Percentiles rank a stretch among this genome's conserved stretches.
These are phyloP conservation scores for Colletotrichum tanaceti DNA, from an alignment of 2,329 filamentous ascomycete genomes.

Conservation along the genomic window DNA sequence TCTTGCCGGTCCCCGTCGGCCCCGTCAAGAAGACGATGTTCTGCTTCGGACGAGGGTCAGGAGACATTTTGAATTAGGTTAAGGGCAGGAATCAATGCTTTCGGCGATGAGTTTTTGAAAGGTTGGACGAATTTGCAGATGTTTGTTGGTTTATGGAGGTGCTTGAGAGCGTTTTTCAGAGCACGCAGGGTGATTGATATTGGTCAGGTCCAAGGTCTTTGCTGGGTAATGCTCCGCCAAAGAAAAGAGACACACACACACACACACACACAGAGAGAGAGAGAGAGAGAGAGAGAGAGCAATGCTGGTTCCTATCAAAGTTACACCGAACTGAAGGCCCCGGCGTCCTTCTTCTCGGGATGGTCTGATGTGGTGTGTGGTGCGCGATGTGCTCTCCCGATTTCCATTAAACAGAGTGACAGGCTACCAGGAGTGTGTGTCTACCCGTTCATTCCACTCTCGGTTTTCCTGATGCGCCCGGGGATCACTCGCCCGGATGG, in stretches of 20 bases:
- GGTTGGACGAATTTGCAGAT: neutral
- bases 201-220: neutral
- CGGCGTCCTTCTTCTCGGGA: constrained; percentile 9
- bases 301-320: neutral
- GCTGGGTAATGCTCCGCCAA: neutral
- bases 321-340: neutral
- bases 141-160: constrained; percentile 8
- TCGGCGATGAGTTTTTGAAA: neutral
- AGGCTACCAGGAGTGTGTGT: too few species aligned
- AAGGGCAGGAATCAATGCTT: neutral
- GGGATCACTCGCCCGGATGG: constrained; percentile 6
- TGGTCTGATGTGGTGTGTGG: constrained; percentile 19
- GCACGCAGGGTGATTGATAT: neutral
- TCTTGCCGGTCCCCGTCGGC: constrained; percentile 71
- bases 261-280: too few species aligned
- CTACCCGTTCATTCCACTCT: neutral
- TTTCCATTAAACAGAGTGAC: too few species aligned
- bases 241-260: neutral
- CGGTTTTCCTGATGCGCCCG: neutral
- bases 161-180: neutral
- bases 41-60: constrained; percentile 27
- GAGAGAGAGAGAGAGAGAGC: too few species aligned
- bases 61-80: constrained; percentile 22
- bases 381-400: too few species aligned
- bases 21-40: constrained; percentile 73